These are phyloP conservation scores for Candida suzukii DNA, from an alignment of 805 yeast species.

Conservation along the genomic window DNA sequence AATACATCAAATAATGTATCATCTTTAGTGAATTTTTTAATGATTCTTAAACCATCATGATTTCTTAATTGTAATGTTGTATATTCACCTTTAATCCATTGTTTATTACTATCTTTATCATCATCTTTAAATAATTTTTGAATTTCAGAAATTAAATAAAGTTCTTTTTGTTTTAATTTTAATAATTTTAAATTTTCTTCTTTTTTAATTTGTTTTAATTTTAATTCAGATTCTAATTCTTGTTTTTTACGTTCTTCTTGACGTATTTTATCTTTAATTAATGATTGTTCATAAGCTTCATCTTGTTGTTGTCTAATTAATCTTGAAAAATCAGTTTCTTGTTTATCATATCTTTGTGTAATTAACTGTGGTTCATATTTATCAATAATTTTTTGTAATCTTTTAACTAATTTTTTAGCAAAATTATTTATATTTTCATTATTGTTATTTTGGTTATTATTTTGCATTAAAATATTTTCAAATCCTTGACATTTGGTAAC, in stretches of 20 bases:
- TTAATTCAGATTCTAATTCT: conserved; percentile 17
- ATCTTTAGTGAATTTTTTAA: conserved; percentile 34
- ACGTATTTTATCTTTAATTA: conserved; percentile 49
- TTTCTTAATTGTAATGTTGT: conserved; percentile 46
- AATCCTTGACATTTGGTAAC: conserved; percentile 35
- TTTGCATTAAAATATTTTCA: conserved; percentile 14
- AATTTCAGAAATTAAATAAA: conserved; percentile 14
- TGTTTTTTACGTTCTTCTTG: conserved; percentile 33
- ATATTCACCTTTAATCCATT: conserved; percentile 22
- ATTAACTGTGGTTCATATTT: conserved; percentile 56
- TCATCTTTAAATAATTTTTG: conserved; percentile 2
- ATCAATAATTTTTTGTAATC: conserved; percentile 35
- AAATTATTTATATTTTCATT: conserved; percentile 1
- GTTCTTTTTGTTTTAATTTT: conserved; percentile 12
- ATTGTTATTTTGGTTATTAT: background rate
- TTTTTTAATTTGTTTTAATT: conserved; percentile 10
- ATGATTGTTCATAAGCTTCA: conserved; percentile 54
- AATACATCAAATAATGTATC: conserved; percentile 42
- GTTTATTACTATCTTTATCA: conserved; percentile 7
- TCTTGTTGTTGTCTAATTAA: conserved; percentile 59
- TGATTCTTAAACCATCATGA: conserved; percentile 44
- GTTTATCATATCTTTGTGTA: conserved; percentile 51
- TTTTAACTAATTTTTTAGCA: conserved; percentile 25
- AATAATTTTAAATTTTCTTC: conserved; percentile 10
- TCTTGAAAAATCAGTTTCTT: conserved; percentile 53